Evolutionary conservation across 208 protist species (phyloP).

Genomic region (Angomonas ambiguus): DNA sequence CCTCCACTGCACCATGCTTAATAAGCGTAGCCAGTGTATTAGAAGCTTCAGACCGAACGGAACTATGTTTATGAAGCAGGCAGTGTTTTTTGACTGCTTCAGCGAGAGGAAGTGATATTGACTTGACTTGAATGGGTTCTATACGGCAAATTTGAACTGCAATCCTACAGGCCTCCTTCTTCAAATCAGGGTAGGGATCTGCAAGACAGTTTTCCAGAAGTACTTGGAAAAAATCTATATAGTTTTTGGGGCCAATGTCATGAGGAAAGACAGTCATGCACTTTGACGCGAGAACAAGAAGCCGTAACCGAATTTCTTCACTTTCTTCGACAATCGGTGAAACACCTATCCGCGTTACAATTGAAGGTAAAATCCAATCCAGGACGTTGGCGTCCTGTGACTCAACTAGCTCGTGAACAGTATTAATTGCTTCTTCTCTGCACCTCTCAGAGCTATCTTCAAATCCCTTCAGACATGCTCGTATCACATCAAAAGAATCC

Average conservation of each 20-base stretch:
- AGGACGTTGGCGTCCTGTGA: constrained; percentile 51
- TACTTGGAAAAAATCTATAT: constrained; percentile 86
- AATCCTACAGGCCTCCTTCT: constrained; percentile 77
- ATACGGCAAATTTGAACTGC: constrained; percentile 64
- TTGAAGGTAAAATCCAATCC: constrained; percentile 85
- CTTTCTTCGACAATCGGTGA: constrained; percentile 67
- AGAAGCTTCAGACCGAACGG: constrained; percentile 60
- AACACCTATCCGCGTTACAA: constrained; percentile 79
- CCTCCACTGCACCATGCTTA: constrained; percentile 61
- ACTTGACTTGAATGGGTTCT: constrained; percentile 66
- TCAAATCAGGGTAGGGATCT: constrained; percentile 77
- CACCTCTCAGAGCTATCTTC: constrained; percentile 75
- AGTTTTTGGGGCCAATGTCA: constrained; percentile 82
- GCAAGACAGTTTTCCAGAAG: constrained; percentile 80
- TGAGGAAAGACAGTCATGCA: constrained; percentile 86
- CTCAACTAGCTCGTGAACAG: constrained; percentile 33
- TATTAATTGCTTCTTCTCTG: constrained; percentile 64
- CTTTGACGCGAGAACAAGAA: constrained; percentile 46
- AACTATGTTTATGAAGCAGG: constrained; percentile 84
- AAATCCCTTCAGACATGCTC: constrained; percentile 61
- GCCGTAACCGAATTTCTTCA: constrained; percentile 74
- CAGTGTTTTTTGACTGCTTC: constrained; percentile 62
- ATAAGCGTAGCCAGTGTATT: constrained; percentile 59
- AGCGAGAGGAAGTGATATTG: constrained; percentile 53
- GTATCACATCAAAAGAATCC: constrained; percentile 56